Base-by-base conservation (phyloP, 2,329 filamentous ascomycete species). In the Monosporascus sp. region DNA sequence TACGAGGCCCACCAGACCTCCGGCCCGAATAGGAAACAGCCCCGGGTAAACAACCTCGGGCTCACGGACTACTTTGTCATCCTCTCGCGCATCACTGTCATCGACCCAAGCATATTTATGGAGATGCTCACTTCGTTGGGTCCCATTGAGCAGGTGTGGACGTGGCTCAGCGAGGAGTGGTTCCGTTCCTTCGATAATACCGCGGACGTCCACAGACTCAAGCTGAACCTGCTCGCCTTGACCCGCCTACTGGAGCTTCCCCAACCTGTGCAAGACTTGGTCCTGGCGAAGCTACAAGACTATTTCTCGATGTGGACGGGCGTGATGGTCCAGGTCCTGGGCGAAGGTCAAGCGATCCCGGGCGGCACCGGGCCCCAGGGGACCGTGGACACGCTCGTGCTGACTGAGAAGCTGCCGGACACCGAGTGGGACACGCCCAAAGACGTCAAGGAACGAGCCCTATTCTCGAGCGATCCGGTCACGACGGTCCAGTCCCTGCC, bases 31-130 rank as follows among this genome's bases (percentile, higher is more conserved):
- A 80, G 81, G 26, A 88, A 81, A 60, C 77, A 82, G 20, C 81
- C 85, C 41, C 81, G 83, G 31, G 81, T 97, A 37, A 87, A 87
- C 61, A 84, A 85, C 14, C 79, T 91, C 11, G 86, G 89, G 1
- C 85, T 96, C 65, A 88, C 88, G 0, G 89, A 96, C 66, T 96
- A 96, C 68, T 88, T 96, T 65, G 82, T 84, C 5, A 84, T 97
- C 2, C 78, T 99, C 2, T 86, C 90, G 2, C 87, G 92, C 1
- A 79, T 97, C 17, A 82, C 86, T 0, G 73, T 96, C 2, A 85
- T 86, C 1, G 87, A 88, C 38, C 89, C 92, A 1, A 71, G 72
- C 2, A 74, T 88, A 2, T 87, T 96, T 60, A 74, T 86, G 5
- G 76, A 81, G 18, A 74, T 84, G 69, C 69, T 87, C 18, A 69